phyloP scores from a whole-genome alignment of 768 basidiomycete species.

The Mycena belliarum region DNA sequence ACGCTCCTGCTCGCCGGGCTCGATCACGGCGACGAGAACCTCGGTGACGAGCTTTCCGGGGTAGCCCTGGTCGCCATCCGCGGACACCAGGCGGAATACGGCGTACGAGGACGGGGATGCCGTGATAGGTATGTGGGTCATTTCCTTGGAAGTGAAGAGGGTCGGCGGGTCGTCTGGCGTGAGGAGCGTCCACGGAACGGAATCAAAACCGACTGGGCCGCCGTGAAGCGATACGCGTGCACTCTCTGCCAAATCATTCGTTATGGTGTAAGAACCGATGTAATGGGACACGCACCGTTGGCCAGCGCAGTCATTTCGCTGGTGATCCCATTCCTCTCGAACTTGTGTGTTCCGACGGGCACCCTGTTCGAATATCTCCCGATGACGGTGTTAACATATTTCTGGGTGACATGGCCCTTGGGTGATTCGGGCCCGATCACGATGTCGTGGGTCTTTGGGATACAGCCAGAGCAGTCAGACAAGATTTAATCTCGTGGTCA shows the following conservation, averaged over 20 bases:
- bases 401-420: conserved; percentile 55
- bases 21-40: conserved; percentile 51
- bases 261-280: conserved; percentile 6
- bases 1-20: conserved; percentile 33
- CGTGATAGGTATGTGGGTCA: conserved; percentile 40
- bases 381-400: conserved; percentile 73
- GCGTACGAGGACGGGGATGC: conserved; percentile 36
- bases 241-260: conserved; percentile 37
- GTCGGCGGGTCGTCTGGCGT: conserved; percentile 37
- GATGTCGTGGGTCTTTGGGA: conserved; percentile 67
- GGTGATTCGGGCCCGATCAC: conserved; percentile 73
- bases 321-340: conserved; percentile 55
- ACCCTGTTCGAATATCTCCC: conserved; percentile 76
- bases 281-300: conserved; percentile 35
- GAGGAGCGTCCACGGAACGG: conserved; percentile 52
- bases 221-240: conserved; percentile 69
- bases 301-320: conserved; percentile 46
- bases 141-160: conserved; percentile 60
- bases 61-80: conserved; percentile 73
- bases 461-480: neutral
- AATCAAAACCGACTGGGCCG: conserved; percentile 67
- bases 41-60: conserved; percentile 64
- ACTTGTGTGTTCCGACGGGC: conserved; percentile 53
- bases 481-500: neutral
- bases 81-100: conserved; percentile 58